Conservation (phyloP, 352 stramenopile genomes). For the Pseudoperonospora humuli region DNA sequence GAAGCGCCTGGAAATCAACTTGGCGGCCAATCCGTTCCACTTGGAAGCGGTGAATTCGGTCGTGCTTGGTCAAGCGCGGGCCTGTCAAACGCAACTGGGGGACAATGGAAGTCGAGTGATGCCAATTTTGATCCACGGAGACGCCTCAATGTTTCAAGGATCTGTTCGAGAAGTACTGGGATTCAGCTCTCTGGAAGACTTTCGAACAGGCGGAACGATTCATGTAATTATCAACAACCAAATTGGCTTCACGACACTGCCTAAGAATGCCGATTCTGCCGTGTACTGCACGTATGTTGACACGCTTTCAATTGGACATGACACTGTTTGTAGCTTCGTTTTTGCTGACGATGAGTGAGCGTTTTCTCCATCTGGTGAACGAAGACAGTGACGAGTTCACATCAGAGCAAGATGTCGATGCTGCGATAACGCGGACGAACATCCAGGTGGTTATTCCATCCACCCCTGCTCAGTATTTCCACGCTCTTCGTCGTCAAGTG, state of each 20-base stretch:
- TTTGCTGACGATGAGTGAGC: slow-evolving; percentile 31
- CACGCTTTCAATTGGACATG: background rate
- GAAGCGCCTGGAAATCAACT: slow-evolving; percentile 63
- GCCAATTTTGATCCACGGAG: slow-evolving; percentile 96
- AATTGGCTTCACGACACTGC: slow-evolving; percentile 97
- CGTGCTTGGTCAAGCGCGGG: slow-evolving; percentile 92
- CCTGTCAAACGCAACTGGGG: slow-evolving; percentile 86
- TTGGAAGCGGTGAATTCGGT: slow-evolving; percentile 98
- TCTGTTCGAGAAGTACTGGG: slow-evolving; percentile 76
- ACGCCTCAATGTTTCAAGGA: slow-evolving; percentile 90
- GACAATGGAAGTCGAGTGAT: slow-evolving; percentile 88
- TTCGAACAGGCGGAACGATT: slow-evolving; percentile 95
- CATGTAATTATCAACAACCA: slow-evolving; percentile 99
- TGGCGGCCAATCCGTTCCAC: slow-evolving; percentile 98
- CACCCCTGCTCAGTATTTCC: slow-evolving; percentile 95
- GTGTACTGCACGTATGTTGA: slow-evolving; percentile 88
- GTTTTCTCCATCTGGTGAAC: slow-evolving; percentile 76
- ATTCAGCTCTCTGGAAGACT: slow-evolving; percentile 88
- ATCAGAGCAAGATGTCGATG: slow-evolving; percentile 18
- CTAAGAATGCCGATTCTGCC: slow-evolving; percentile 94
- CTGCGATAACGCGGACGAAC: slow-evolving; percentile 53
- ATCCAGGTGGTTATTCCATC: slow-evolving; percentile 72
- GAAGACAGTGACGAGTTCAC: slow-evolving; percentile 70
- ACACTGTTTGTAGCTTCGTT: background rate
- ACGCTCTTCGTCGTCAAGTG: slow-evolving; percentile 88